Conservation (phyloP, 2,329 filamentous ascomycete species). For the Epichloe bromicola region DNA sequence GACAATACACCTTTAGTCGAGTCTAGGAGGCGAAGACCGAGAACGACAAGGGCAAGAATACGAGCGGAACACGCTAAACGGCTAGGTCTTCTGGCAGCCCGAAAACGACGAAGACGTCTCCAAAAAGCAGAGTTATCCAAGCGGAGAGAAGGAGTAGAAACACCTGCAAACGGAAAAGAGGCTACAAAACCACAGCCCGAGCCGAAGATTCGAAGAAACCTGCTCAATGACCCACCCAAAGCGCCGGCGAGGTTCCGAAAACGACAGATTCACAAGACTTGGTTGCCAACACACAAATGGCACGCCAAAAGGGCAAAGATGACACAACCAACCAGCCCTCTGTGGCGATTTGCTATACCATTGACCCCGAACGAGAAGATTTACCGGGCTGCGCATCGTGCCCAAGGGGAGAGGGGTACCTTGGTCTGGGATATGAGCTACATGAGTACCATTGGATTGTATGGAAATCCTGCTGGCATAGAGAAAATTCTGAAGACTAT, state of each 20-base stretch:
- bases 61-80: constrained; percentile 65
- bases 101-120: constrained; percentile 33
- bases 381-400: constrained; percentile 76
- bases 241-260: constrained; percentile 62
- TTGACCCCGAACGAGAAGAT: constrained; percentile 80
- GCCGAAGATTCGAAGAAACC: constrained; percentile 59
- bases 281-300: constrained; percentile 90
- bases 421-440: constrained; percentile 93
- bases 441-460: constrained; percentile 71
- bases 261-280: constrained; percentile 78
- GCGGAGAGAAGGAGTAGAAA: constrained; percentile 5
- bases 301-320: constrained; percentile 87
- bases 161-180: constrained; percentile 4
- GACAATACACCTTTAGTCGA: constrained; percentile 83
- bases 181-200: constrained; percentile 23
- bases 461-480: constrained; percentile 52
- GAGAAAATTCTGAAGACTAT: constrained; percentile 53
- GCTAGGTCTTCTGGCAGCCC: constrained; percentile 49
- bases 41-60: constrained; percentile 43
- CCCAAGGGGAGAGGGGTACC: constrained; percentile 57
- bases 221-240: constrained; percentile 45
- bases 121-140: constrained; percentile 15
- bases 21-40: constrained; percentile 46
- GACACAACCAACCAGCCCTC: constrained; percentile 60
- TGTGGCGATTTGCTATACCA: constrained; percentile 87